Base-by-base conservation (phyloP, 192 early-diverging fungal species). In the Dissophora ornata region DNA sequence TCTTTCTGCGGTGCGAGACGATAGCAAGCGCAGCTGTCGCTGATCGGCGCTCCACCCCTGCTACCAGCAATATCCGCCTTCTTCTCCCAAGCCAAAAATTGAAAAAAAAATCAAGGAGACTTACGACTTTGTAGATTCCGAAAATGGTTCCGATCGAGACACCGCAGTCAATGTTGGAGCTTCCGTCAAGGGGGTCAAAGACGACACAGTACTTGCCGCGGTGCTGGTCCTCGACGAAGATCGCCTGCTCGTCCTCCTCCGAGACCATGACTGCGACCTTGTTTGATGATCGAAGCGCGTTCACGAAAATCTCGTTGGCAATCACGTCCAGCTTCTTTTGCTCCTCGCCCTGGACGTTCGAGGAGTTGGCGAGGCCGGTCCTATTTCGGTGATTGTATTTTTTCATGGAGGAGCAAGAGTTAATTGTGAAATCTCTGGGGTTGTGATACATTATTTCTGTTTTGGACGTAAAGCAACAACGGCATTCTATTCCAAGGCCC, bases 81-180 rank as follows among this genome's bases (percentile, higher is more conserved):
- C 22, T 3, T n/a, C 55, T 8, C 55, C 19, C n/a, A n/a, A n/a
- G n/a, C 29, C 54, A 57, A 30, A 41, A 22, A 73, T 45, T 11
- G 15, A 48, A 12, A 41, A 40, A 7, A 21, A n/a, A 51, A 64
- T 1, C 24, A 36, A 21, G 10, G 11, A 49, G 3, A 85, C 89
- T 82, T 85, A 93, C 90, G 61, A 97, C 87, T 69, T 88, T 87
- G 88, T 95, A 99, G 74, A 99, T 95, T 48, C 97, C 97, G 86
- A 99, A 99, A 79, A 99, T 99, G 22, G 97, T 99, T 80, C 97
- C 97, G 33, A 99, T 93, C 19, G 95, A 96, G 33, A 97, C 96
- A 87, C 96, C 97, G 79, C 95, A 96, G 77, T 99, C 97, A 80
- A 99, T 99, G 86, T 99, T 99, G 85, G 92, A 94, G 60, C 89